Base-by-base conservation (phyloP, 768 basidiomycete species). In the Hericium coralloides region DNA sequence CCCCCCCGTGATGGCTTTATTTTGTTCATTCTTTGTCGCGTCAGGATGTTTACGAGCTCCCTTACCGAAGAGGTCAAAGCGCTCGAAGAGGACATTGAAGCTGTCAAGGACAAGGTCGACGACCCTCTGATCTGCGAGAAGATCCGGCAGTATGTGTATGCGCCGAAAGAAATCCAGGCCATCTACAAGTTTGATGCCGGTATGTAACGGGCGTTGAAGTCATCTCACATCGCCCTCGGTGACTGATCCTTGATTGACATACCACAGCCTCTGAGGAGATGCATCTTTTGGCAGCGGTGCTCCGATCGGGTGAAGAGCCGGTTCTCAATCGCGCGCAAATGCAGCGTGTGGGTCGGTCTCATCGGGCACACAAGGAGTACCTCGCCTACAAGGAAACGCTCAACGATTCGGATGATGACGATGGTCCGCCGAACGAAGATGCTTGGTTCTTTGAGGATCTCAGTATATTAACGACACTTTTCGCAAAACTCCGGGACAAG, bases 381-480 rank as follows among this genome's bases (percentile, higher is more conserved):
- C 63, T 83, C 62, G 76, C 73, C 52, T 72, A 84, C 55, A 79
- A 78, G 45, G 82, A 80, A 53, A 70, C 75, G 6, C 65, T 87
- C 54, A 77, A 76, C 20, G 92, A 94, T 67, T 97, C 94, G 2
- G 94, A 95, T 63, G 90, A 93, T 64, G 92, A 97, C 57, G 88
- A 95, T 39, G 95, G 94, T 0, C 95, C 95, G 1, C 79, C 83
- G 56, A 85, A 95, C 66, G 97, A 99, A 49, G 94, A 97, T 65
- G 95, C 89, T 8, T 99, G 97, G 97, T 71, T 99, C 36, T 89
- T 89, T 60, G 95, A 98, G 69, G 97, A 99, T 69, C 72, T 98
- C 55, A 82, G 80, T 59, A 76, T 97, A 18, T 78, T 97, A 41
- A 76, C 88, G 12, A 81, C 86, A 67, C 70, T 98, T 18, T 89